phyloP scores from a whole-genome alignment of 257 asterid species.

The Solanum sitiens region DNA sequence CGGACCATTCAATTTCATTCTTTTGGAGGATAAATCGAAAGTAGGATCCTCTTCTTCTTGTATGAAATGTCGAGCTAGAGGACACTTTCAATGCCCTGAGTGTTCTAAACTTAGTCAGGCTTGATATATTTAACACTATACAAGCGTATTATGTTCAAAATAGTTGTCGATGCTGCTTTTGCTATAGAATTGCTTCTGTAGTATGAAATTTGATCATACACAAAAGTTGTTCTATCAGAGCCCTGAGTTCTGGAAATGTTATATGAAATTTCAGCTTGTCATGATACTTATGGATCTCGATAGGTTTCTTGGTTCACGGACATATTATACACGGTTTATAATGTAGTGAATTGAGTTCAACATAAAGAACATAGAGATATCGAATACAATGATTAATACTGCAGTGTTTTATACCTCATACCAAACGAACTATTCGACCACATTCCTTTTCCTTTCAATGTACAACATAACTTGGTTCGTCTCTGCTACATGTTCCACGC shows the following conservation, averaged over 20 bases:
- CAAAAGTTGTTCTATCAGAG: background rate
- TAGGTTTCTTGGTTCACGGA: background rate
- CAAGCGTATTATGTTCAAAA: background rate
- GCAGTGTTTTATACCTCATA: background rate
- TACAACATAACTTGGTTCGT: no score
- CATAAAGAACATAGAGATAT: background rate
- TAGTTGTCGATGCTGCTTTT: background rate
- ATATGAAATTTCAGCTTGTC: background rate
- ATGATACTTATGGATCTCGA: background rate
- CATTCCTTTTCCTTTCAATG: background rate
- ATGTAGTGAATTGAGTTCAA: background rate
- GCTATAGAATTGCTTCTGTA: background rate
- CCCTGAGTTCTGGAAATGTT: no score
- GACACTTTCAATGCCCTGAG: constrained; percentile 56
- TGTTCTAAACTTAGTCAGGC: constrained; percentile 27
- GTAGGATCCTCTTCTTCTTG: constrained; percentile 24
- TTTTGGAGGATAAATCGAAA: constrained; percentile 22
- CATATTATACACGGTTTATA: background rate
- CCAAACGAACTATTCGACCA: background rate
- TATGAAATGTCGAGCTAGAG: constrained; percentile 42
- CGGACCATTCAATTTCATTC: constrained; percentile 35
- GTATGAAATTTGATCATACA: background rate
- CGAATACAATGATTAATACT: background rate
- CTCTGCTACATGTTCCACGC: no score
- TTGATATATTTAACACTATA: background rate